These are phyloP conservation scores for Camellia granthamiana DNA, from an alignment of 148 eudicot species.

Conservation along the genomic window DNA sequence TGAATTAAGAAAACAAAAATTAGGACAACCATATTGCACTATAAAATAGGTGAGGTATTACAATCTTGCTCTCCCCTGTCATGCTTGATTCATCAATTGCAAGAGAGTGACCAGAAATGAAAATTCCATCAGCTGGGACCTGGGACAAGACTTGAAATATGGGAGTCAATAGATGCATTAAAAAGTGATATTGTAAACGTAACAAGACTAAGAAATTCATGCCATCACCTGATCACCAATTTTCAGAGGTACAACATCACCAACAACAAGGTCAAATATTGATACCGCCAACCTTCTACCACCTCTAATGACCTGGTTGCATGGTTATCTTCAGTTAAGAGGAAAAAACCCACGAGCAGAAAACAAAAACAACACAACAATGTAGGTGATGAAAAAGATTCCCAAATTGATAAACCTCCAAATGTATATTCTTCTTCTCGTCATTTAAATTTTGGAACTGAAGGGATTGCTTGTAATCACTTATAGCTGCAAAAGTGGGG, in stretches of 20 bases:
- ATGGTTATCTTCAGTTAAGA: conserved; percentile 7
- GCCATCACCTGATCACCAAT: conserved; percentile 88
- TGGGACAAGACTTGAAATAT: conserved; percentile 15
- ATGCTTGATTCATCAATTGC: conserved; percentile 97
- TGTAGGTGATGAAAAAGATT: not conserved
- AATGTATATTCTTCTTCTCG: conserved; percentile 89
- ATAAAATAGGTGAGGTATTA: conserved; percentile 17
- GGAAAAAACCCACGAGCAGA: not conserved
- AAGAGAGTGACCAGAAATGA: conserved; percentile 79
- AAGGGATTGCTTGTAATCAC: conserved; percentile 91
- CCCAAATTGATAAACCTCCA: conserved; percentile 63
- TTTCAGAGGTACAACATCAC: conserved; percentile 79
- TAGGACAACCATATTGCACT: conserved; percentile 4
- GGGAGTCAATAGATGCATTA: not conserved
- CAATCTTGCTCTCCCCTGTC: conserved; percentile 99
- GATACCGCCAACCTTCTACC: conserved; percentile 76
- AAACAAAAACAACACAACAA: not conserved
- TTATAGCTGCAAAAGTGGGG: conserved; percentile 53
- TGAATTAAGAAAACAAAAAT: conserved; percentile 1
- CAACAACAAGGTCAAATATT: conserved; percentile 90
- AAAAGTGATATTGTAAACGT: not conserved
- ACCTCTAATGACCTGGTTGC: conserved; percentile 72
- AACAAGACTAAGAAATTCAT: conserved; percentile 4
- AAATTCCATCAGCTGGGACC: conserved; percentile 97
- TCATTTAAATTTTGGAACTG: conserved; percentile 84